Evolutionary conservation across 225 moss, liverwort and hornwort species (phyloP).

Genomic region (Ulota crispa): DNA sequence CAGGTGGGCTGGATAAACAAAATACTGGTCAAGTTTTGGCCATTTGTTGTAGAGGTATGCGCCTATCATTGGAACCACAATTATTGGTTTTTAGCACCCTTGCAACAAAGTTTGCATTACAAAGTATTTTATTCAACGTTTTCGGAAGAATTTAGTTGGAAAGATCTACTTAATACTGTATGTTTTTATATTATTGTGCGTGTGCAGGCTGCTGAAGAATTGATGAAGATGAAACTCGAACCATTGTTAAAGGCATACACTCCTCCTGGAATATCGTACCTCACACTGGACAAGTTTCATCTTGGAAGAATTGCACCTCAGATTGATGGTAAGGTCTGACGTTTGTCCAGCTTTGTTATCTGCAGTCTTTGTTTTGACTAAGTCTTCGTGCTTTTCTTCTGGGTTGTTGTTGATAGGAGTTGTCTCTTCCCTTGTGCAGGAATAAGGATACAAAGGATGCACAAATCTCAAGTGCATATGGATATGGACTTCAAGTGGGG

Average conservation of each 20-base stretch:
- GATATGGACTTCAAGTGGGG: slow-evolving; percentile 92
- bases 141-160: neutral
- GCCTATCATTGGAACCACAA: neutral
- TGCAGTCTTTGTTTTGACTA: neutral
- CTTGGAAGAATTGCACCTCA: slow-evolving; percentile 84
- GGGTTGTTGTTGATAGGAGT: neutral
- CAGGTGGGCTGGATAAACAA: slow-evolving; percentile 89
- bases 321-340: slow-evolving; percentile 68
- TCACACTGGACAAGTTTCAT: slow-evolving; percentile 74
- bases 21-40: slow-evolving; percentile 79
- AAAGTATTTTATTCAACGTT: neutral
- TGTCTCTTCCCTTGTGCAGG: slow-evolving; percentile 39
- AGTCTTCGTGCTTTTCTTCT: neutral
- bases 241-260: slow-evolving; percentile 76
- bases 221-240: slow-evolving; percentile 76
- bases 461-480: slow-evolving; percentile 71
- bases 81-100: neutral
- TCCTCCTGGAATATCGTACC: slow-evolving; percentile 64
- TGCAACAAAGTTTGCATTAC: neutral
- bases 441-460: slow-evolving; percentile 58
- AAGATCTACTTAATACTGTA: neutral
- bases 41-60: slow-evolving; percentile 56
- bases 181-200: neutral
- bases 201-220: slow-evolving; percentile 73
- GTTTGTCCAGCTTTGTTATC: neutral